Base-by-base conservation (phyloP, 495 filamentous ascomycete species). In the Penicillium pulvis region DNA sequence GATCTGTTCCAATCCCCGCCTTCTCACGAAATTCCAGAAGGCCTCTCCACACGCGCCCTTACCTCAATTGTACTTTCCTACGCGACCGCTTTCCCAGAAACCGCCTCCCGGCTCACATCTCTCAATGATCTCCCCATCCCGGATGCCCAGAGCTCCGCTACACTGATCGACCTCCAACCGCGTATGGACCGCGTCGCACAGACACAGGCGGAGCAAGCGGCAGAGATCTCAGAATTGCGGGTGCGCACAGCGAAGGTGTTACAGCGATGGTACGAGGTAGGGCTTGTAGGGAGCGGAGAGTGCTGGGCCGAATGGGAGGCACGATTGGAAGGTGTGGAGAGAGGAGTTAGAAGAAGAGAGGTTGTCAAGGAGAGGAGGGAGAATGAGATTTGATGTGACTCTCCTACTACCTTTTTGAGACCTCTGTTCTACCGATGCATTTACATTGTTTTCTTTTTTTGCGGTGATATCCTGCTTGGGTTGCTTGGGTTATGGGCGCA, bases 101-200 rank as follows among this genome's bases (percentile, higher is more conserved):
- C 87, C 0, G 86, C 88, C 6, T 96, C 92, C 0, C 86, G 86
- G 9, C 83, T 96, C 8, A 88, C 87, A n/a, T 88, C 89, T 2
- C 84, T 93, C 17, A 80, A 83, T 31, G 92, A 96, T 75, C 83
- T 89, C 1, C 86, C 90, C 6, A 75, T 97, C 9, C 91, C 93
- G 2, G 82, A 89, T 42, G 79, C 90, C 0, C 75, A 83, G 39
- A 75, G 79, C 41, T 89, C 90, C n/a, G 79, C 86, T 2, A 74
- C 79, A 11, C 74, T 98, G 1, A 85, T 90, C 24, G 76, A 83
- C 19, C 76, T 96, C 2, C 76, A 85, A 23, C 91, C 92, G 12
- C 81, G 89, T 12, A 81, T 97, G 64, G 83, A 87, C 51, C 82
- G 77, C n/a, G 61, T 89, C 6, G 81, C 88, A 61, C 74, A 79